Base-by-base conservation (phyloP, 1,284 basidiomycete genomes). In the Somion occarium region DNA sequence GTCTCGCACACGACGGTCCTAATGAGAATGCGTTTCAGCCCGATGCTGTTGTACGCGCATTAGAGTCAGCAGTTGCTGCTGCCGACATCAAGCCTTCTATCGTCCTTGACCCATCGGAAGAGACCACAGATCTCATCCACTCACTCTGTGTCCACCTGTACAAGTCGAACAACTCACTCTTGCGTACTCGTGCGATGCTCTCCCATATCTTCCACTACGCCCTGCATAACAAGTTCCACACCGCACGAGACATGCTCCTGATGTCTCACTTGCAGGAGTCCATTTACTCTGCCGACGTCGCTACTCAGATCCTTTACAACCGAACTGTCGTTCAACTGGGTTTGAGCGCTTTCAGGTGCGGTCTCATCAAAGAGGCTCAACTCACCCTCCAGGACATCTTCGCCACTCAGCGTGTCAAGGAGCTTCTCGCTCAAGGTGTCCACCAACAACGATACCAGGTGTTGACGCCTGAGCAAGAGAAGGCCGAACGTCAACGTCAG, bases 251-350 rank as follows among this genome's bases (percentile, higher is more conserved):
- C 73, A 95, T 99, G 89, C 76, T 99, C 47, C 76, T 99, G 58
- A 99, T 99, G 97, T 98, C 93, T 12, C 97, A 99, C 70, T 79
- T 99, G 44, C 96, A 99, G 70, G 96, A 98, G 69, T 91, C 92
- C 1, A 90, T 99, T 61, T 87, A 93, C 65, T 91, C 92, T 41
- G 93, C 96, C 56, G 97, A 99, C 64, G 94, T 98, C 50, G 87
- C 88, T 20, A 99, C 97, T 0, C 97, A 99, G 73, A 98, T 99
- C 63, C 76, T 99, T 44, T 99, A 97, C 78, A 99, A 99, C 71
- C 90, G 97, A 41, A 93, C 94, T 7, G 85, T 99, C 48, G 96
- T 99, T 43, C 97, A 99, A 70, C 84, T 99, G 51, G 97, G 97
- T 42, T 79, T 99, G 25, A 95, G 93, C 59, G 97, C 97, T 2